Evolutionary conservation across 371 early-diverging fungal species (phyloP).

Genomic region (Mortierella sp.): DNA sequence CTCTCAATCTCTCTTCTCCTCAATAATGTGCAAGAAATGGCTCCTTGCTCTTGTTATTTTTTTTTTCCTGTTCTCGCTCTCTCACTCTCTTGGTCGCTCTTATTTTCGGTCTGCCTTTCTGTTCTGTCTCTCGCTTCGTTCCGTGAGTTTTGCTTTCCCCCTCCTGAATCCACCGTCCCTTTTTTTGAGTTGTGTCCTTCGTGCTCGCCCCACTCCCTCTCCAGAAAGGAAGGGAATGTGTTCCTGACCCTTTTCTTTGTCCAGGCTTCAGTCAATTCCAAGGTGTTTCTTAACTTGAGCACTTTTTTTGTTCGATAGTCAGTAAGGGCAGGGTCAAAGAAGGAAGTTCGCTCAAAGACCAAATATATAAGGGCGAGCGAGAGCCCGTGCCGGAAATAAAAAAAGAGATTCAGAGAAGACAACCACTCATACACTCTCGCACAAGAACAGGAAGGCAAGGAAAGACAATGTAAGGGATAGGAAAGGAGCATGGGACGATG

Average conservation of each 20-base stretch:
- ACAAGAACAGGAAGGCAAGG: constrained; percentile 7
- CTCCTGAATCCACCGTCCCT: constrained; percentile 40
- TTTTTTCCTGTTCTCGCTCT: constrained; percentile 6
- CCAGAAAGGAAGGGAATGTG: neutral
- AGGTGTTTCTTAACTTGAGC: neutral
- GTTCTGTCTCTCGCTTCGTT: constrained; percentile 37
- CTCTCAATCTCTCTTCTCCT: constrained; percentile 46
- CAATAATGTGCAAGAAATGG: constrained; percentile 30
- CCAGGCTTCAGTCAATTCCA: neutral
- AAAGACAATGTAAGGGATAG: constrained; percentile 2
- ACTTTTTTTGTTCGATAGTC: constrained; percentile 11
- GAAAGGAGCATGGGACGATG: neutral
- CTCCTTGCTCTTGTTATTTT: constrained; percentile 50
- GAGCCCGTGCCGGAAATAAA: constrained; percentile 40
- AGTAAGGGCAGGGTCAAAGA: constrained; percentile 8
- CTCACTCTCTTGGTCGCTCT: neutral
- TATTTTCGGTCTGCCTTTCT: neutral
- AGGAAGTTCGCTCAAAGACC: constrained; percentile 16
- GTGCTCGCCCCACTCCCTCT: constrained; percentile 4
- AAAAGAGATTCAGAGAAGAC: constrained; percentile 11
- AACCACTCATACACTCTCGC: neutral
- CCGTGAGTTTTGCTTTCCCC: constrained; percentile 12
- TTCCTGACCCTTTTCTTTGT: neutral
- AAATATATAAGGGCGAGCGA: constrained; percentile 20
- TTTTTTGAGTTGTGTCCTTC: constrained; percentile 11